These are phyloP conservation scores for Gyrodon lividus DNA, from an alignment of 768 basidiomycete genomes.

Conservation along the genomic window DNA sequence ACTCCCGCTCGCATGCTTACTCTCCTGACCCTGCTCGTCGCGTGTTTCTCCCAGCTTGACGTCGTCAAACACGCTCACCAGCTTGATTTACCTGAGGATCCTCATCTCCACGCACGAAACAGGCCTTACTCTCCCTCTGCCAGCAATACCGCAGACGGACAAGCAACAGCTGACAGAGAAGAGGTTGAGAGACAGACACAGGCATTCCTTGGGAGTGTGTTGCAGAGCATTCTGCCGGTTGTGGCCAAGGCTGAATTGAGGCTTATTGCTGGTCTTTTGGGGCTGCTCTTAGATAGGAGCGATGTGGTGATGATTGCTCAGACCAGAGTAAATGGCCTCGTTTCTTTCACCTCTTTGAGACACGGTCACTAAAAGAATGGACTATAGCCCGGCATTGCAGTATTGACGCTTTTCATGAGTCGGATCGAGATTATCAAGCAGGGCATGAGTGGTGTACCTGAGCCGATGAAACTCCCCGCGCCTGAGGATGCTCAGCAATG, in stretches of 20 bases:
- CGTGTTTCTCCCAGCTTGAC: conserved; percentile 92
- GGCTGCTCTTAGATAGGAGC: conserved; percentile 76
- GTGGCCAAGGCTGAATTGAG: conserved; percentile 78
- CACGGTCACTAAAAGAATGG: neutral
- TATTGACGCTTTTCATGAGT: conserved; percentile 88
- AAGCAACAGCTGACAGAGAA: conserved; percentile 41
- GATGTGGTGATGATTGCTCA: conserved; percentile 70
- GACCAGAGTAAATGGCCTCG: conserved; percentile 63
- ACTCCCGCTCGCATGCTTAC: conserved; percentile 78
- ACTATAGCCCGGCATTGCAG: conserved; percentile 81
- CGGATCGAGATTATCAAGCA: conserved; percentile 93
- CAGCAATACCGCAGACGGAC: conserved; percentile 13
- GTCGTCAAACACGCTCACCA: conserved; percentile 77
- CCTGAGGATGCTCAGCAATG: conserved; percentile 79
- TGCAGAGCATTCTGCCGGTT: conserved; percentile 84
- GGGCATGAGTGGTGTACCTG: conserved; percentile 49
- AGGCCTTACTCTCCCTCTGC: conserved; percentile 15
- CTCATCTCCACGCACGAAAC: conserved; percentile 28
- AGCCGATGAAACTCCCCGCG: conserved; percentile 55
- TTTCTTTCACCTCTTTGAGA: neutral
- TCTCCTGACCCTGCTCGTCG: conserved; percentile 86
- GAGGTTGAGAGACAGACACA: conserved; percentile 90
- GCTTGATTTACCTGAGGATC: conserved; percentile 66
- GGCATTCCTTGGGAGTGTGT: conserved; percentile 78
- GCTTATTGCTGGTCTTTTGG: conserved; percentile 83